These are phyloP conservation scores for Obelidium mucronatum DNA, from an alignment of 192 early-diverging fungal species.

Conservation along the genomic window DNA sequence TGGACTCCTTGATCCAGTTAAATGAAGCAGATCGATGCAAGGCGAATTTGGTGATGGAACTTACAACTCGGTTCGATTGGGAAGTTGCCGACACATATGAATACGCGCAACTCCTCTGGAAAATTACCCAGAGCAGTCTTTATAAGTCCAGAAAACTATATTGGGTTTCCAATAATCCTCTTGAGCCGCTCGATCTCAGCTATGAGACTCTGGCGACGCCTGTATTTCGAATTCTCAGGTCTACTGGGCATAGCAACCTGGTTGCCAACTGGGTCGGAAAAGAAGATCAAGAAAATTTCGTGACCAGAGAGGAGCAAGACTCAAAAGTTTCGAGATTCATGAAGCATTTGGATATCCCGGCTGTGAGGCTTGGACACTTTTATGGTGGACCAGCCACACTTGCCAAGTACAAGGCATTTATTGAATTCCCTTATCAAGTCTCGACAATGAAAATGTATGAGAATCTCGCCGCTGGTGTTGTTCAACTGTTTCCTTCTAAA, in stretches of 20 bases:
- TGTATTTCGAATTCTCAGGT: constrained; percentile 1
- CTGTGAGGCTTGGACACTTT: neutral
- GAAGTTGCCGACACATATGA: neutral
- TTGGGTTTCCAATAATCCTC: constrained; percentile 15
- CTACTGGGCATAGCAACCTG: neutral
- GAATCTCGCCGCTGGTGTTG: constrained; percentile 31
- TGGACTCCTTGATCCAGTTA: constrained; percentile 5
- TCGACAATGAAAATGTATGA: constrained; percentile 36
- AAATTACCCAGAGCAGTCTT: neutral
- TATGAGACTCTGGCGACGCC: constrained; percentile 10
- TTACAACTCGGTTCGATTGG: constrained; percentile 22
- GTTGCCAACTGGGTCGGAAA: neutral
- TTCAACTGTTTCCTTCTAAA: constrained; percentile 31
- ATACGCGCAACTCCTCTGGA: constrained; percentile 13
- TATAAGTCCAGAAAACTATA: neutral
- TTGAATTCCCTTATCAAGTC: constrained; percentile 35
- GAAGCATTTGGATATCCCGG: constrained; percentile 1
- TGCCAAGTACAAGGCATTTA: constrained; percentile 27
- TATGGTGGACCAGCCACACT: constrained; percentile 31
- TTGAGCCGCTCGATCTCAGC: constrained; percentile 20
- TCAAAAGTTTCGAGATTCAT: neutral
- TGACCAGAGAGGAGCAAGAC: neutral
- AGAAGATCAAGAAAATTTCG: neutral
- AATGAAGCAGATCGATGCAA: constrained; percentile 9
- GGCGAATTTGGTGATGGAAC: constrained; percentile 1